These are phyloP conservation scores for Symbiotaphrina buchneri DNA, from an alignment of 495 filamentous ascomycete genomes.

Conservation along the genomic window DNA sequence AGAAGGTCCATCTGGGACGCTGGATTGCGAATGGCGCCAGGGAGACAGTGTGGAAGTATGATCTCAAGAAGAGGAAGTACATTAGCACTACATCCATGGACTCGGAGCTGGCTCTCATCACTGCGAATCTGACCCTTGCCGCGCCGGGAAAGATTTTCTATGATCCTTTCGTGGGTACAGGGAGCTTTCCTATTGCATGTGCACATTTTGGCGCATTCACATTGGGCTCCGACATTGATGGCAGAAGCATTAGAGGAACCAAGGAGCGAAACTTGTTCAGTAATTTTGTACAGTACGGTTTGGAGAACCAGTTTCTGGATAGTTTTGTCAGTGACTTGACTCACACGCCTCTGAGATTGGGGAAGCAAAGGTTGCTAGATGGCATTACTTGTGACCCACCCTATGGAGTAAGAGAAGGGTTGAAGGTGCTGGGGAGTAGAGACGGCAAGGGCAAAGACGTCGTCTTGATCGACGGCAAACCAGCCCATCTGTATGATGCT, in stretches of 20 bases:
- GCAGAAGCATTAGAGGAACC: conserved; percentile 59
- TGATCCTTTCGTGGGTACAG: conserved; percentile 90
- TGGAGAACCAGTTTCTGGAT: conserved; percentile 40
- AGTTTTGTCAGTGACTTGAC: conserved; percentile 73
- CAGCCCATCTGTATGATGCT: conserved; percentile 37
- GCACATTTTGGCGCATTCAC: conserved; percentile 71
- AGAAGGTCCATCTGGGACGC: conserved; percentile 46
- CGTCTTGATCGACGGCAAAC: conserved; percentile 38
- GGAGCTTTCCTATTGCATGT: conserved; percentile 68
- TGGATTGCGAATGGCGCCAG: conserved; percentile 38
- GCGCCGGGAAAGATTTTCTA: conserved; percentile 66
- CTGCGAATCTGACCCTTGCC: conserved; percentile 72
- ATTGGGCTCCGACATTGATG: conserved; percentile 83
- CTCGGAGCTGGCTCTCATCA: conserved; percentile 75
- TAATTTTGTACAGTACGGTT: conserved; percentile 75
- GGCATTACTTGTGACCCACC: conserved; percentile 93
- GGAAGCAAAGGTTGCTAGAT: conserved; percentile 45
- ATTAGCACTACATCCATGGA: conserved; percentile 97
- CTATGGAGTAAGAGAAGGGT: conserved; percentile 87
- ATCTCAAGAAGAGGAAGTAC: conserved; percentile 78
- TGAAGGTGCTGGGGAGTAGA: conserved; percentile 63
- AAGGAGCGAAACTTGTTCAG: conserved; percentile 28
- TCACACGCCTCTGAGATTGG: conserved; percentile 45
- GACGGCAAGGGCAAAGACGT: conserved; percentile 34
- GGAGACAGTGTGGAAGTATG: conserved; percentile 47